Base-by-base conservation (phyloP, 768 basidiomycete genomes). In the Asterophora parasitica region DNA sequence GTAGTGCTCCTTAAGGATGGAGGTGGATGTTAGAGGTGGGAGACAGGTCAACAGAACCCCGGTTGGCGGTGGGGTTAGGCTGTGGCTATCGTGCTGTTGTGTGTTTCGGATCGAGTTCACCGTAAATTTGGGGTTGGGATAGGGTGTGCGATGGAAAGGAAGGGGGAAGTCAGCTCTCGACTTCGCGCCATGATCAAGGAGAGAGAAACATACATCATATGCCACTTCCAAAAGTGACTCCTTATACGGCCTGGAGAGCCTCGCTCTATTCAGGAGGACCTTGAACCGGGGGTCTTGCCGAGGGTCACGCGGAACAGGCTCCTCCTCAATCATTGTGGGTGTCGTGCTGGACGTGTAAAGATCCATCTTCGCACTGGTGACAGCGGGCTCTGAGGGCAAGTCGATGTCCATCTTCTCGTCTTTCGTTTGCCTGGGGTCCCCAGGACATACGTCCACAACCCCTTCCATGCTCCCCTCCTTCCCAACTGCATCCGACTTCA, bases 21-120 rank as follows among this genome's bases (percentile, higher is more conserved):
- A 67, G 35, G 76, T 77, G 1, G 89, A 78, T 2, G 85, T 85
- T 20, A 96, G 69, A 0, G 83, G 81, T 1, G 85, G 82, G 38
- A 95, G 69, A 48, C 79, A 78, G 19, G 80, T 77, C 37, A 95
- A 67, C 9, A 94, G 76, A 4, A 98, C 79, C 1, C 82, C 75
- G 0, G 78, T 77, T 0, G 90, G 81, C 0, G 90, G 92, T 10
- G 86, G 82, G 0, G 86, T 76, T 0, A 73, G 72, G 1, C 91
- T 88, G 57, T 87, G 71, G 17, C 68, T 67, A 62, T 94, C 92
- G 70, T 85, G 81, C 91, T 95, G 63, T 15, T 5, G 23, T 6
- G 23, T 10, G 41, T 44, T 44, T 30, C 48, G 19, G 52, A 39
- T 44, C 10, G 58, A 36, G 34, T 36, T 13, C 23, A 23, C 3